These are phyloP conservation scores for Dipteronia sinensis DNA, from an alignment of 345 rosid species.

Conservation along the genomic window DNA sequence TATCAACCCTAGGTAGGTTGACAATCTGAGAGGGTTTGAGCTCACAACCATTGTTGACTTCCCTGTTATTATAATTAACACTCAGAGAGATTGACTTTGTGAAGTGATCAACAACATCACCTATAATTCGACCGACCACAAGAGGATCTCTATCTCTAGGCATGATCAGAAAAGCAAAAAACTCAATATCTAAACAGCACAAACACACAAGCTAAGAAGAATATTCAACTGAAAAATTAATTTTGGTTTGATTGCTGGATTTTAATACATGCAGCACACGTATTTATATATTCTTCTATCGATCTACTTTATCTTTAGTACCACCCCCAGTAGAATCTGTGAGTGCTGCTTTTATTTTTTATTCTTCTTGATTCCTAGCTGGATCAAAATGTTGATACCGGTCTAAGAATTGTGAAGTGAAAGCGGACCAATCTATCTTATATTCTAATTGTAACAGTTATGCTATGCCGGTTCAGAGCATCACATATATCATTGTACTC, in stretches of 20 bases:
- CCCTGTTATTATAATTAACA: no score
- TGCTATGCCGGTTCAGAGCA: neutral
- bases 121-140: no score
- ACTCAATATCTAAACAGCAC: no score
- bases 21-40: no score
- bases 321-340: neutral
- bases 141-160: no score
- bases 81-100: no score
- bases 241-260: neutral
- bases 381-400: conserved; percentile 1
- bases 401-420: conserved; percentile 2
- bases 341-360: no score
- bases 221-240: no score
- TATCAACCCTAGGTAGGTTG: no score
- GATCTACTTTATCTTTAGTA: neutral
- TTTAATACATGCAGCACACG: neutral
- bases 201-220: neutral
- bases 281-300: neutral
- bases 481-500: neutral
- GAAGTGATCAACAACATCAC: no score
- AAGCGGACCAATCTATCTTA: conserved; percentile 7
- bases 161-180: no score
- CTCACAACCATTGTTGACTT: no score
- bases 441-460: conserved; percentile 5
- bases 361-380: neutral